phyloP scores from a whole-genome alignment of 768 basidiomycete genomes.

The Hirschioporus abietinus region DNA sequence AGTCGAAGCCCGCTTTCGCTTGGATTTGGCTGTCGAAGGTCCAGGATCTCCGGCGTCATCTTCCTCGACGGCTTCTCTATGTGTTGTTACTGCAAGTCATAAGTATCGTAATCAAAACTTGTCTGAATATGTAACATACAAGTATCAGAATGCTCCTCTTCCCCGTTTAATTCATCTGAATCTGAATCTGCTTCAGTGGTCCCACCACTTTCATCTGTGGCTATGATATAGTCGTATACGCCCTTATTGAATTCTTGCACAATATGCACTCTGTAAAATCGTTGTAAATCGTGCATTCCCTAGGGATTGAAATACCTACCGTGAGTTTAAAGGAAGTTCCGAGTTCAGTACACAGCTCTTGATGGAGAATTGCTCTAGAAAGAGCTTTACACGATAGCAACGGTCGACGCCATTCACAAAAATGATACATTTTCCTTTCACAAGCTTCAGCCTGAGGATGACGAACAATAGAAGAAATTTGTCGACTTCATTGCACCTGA shows the following conservation, averaged over 20 bases:
- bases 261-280: constrained; percentile 69
- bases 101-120: background rate
- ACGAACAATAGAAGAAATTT: constrained; percentile 97
- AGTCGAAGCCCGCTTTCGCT: constrained; percentile 51
- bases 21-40: constrained; percentile 26
- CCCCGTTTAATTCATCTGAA: constrained; percentile 37
- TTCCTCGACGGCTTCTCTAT: constrained; percentile 30
- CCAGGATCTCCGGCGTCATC: constrained; percentile 15
- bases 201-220: constrained; percentile 82
- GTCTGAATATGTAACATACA: constrained; percentile 2
- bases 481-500: constrained; percentile 86
- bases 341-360: constrained; percentile 95
- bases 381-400: constrained; percentile 93
- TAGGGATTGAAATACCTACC: constrained; percentile 35
- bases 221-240: constrained; percentile 97
- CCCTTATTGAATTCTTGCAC: constrained; percentile 99
- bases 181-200: constrained; percentile 47
- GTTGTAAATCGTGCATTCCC: background rate
- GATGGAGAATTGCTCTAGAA: constrained; percentile 95
- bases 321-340: constrained; percentile 91
- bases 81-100: constrained; percentile 26
- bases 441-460: constrained; percentile 91
- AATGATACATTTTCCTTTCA: constrained; percentile 92
- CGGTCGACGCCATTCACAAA: constrained; percentile 97
- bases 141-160: constrained; percentile 32